These are phyloP conservation scores for Phialemoniopsis sp. DNA, from an alignment of 2,329 filamentous ascomycete species.

Conservation along the genomic window DNA sequence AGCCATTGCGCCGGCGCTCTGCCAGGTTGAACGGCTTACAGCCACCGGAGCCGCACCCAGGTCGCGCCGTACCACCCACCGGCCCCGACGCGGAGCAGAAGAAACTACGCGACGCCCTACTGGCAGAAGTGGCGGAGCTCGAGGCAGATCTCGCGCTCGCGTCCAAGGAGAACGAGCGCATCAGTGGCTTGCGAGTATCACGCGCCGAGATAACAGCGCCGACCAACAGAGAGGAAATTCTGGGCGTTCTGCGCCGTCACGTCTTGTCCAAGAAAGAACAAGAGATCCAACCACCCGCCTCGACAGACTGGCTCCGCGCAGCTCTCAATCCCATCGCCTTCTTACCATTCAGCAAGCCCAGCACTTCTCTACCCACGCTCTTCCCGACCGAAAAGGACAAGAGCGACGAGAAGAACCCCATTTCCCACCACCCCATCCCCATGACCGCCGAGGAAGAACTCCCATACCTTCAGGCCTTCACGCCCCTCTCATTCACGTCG, in stretches of 20 bases:
- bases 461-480: slow-evolving; percentile 69
- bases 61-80: slow-evolving; percentile 11
- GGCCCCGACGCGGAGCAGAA: slow-evolving; percentile 46
- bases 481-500: slow-evolving; percentile 59
- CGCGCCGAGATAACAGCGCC: slow-evolving; percentile 18
- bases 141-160: slow-evolving; percentile 55
- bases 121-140: slow-evolving; percentile 50
- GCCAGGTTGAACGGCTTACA: neutral
- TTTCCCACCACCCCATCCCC: slow-evolving; percentile 62
- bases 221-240: slow-evolving; percentile 25
- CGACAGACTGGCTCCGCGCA: slow-evolving; percentile 39
- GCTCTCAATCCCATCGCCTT: slow-evolving; percentile 48
- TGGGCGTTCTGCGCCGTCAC: slow-evolving; percentile 35
- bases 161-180: slow-evolving; percentile 53
- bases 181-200: slow-evolving; percentile 36
- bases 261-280: slow-evolving; percentile 24
- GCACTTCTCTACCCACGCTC: slow-evolving; percentile 16
- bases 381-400: slow-evolving; percentile 17
- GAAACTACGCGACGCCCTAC: slow-evolving; percentile 46
- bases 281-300: slow-evolving; percentile 19
- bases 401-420: slow-evolving; percentile 31
- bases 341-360: slow-evolving; percentile 42
- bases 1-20: neutral
- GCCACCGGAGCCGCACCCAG: neutral
- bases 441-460: slow-evolving; percentile 62